phyloP scores from a whole-genome alignment of 176 grass and related monocot species.

The Aegilops bicornis region DNA sequence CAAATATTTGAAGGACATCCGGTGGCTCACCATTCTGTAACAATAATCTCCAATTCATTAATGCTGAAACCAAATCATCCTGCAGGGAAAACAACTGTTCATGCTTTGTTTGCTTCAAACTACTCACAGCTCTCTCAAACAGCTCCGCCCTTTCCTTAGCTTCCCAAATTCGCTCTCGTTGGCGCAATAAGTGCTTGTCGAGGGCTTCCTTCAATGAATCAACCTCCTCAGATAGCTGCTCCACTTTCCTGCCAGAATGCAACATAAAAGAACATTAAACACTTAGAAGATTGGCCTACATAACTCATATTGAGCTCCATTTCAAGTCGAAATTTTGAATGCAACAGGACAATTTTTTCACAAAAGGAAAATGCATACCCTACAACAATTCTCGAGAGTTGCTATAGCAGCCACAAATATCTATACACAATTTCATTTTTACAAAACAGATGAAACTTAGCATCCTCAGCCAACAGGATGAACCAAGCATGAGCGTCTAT shows the following conservation, averaged over 20 bases:
- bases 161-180: too few relatives aligned
- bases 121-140: too few relatives aligned
- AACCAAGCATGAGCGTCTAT: neutral
- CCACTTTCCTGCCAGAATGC: conserved; percentile 76
- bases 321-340: neutral
- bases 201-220: conserved; percentile 80
- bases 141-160: too few relatives aligned
- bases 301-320: neutral
- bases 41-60: too few relatives aligned
- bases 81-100: too few relatives aligned
- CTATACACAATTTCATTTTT: neutral
- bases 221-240: conserved; percentile 78
- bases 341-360: conserved; percentile 2
- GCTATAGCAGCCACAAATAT: neutral
- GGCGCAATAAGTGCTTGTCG: too few relatives aligned
- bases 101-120: too few relatives aligned
- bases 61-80: too few relatives aligned
- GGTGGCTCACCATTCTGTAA: too few relatives aligned
- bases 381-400: neutral
- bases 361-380: neutral
- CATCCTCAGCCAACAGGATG: neutral
- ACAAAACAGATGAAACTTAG: neutral
- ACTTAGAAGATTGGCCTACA: neutral
- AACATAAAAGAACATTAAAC: conserved; percentile 16
- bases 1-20: too few relatives aligned